A percentile compares a stretch with the other conserved stretches of the same genome.
phyloP scores from a whole-genome alignment of 2,329 filamentous ascomycete genomes.

The Colletotrichum navitas region DNA sequence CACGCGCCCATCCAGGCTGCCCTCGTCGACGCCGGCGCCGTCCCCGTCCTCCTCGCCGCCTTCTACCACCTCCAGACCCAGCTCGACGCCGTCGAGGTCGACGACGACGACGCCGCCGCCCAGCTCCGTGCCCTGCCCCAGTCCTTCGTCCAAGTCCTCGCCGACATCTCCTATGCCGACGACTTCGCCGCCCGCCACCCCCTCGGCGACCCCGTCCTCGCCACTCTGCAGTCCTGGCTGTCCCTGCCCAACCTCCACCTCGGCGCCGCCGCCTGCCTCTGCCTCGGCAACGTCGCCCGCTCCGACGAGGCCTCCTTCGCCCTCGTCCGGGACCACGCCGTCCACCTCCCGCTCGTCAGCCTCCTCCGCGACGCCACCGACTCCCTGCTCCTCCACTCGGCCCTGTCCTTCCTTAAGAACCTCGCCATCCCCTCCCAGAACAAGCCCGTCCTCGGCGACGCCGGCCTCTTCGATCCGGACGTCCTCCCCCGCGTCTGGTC shows the following conservation, averaged over 20 bases:
- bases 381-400: conserved; percentile 67
- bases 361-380: conserved; percentile 54
- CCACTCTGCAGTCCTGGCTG: conserved; percentile 63
- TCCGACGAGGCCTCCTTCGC: conserved; percentile 66
- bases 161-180: conserved; percentile 65
- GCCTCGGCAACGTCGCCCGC: conserved; percentile 72
- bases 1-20: conserved; percentile 63
- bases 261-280: conserved; percentile 70
- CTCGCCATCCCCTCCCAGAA: conserved; percentile 70
- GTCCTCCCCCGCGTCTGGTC: conserved; percentile 67
- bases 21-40: conserved; percentile 56
- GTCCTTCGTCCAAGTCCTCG: conserved; percentile 64
- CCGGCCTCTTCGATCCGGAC: conserved; percentile 57
- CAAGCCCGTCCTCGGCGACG: conserved; percentile 62
- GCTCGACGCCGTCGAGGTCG: conserved; percentile 53
- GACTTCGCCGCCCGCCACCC: conserved; percentile 59
- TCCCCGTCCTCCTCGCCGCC: conserved; percentile 60
- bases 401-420: conserved; percentile 73
- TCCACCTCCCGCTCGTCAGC: conserved; percentile 59
- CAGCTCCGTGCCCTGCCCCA: conserved; percentile 63
- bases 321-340: conserved; percentile 60
- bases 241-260: conserved; percentile 56
- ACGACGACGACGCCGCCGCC: conserved; percentile 58
- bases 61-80: conserved; percentile 63
- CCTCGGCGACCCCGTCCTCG: conserved; percentile 57